These are phyloP conservation scores for Penicillium paneum DNA, from an alignment of 2,329 filamentous ascomycete species.

Conservation along the genomic window DNA sequence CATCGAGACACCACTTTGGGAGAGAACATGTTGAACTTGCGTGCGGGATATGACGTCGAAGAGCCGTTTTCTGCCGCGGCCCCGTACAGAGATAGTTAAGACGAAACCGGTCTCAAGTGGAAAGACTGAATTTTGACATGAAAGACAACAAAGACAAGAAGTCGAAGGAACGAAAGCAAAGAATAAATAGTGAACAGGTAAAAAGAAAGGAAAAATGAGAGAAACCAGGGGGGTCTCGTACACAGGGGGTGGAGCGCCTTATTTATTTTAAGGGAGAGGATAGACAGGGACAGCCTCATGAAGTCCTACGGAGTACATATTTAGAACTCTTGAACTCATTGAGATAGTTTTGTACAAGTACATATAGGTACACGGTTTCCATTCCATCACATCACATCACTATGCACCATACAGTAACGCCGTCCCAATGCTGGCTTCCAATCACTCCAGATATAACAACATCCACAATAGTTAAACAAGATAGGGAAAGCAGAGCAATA, in stretches of 20 bases:
- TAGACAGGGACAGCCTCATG: not conserved
- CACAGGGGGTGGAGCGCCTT: not conserved
- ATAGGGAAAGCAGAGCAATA: constrained; percentile 9
- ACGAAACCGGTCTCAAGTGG: not conserved
- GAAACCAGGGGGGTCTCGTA: not conserved
- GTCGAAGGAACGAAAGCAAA: not conserved
- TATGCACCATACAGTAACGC: constrained; percentile 27
- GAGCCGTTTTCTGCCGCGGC: not conserved
- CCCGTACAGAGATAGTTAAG: not conserved
- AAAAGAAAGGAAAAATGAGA: not conserved
- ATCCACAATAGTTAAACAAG: constrained; percentile 13
- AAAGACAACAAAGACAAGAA: not conserved
- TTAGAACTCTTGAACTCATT: not conserved
- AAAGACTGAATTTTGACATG: not conserved
- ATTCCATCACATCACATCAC: constrained; percentile 7
- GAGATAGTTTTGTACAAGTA: constrained; percentile 1
- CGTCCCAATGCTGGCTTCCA: constrained; percentile 31
- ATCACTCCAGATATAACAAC: constrained; percentile 16
- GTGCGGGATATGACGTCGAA: constrained; percentile 4
- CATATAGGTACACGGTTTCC: not conserved
- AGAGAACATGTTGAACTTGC: constrained; percentile 1
- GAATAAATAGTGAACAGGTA: not conserved
- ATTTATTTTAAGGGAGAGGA: not conserved
- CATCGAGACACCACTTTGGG: constrained; percentile 1
- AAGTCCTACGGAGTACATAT: not conserved